Evolutionary conservation across 2,329 filamentous ascomycete species (phyloP), one percentile per base, ranked within the genome.

Genomic region (Colletotrichum kahawae): DNA sequence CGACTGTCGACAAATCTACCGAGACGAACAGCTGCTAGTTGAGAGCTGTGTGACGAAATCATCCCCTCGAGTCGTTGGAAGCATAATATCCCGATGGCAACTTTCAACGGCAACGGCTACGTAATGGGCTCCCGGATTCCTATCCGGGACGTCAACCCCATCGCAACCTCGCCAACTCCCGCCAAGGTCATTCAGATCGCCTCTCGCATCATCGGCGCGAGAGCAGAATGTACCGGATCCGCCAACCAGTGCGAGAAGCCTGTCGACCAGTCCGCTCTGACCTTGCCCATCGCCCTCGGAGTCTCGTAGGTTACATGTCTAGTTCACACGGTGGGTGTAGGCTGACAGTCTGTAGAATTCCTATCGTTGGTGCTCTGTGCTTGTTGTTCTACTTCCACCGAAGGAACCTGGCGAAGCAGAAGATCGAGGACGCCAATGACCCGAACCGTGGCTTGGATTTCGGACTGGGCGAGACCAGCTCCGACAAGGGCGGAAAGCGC

Each of bases 361-460:
- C 97, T 1, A 81, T 98, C 62, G 87, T 92, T 34, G 86, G 90
- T 76, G 93, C 94, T 24, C 82, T 93, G 1, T 82, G 92, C 63
- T 90, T 95, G 2, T 86, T 98, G 51, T 81, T 96, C 77, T 93
- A 92, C 81, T 89, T 99, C 43, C 96, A 98, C 82, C 92, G 95
- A 67, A 91, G 95, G 82, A 94, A 95, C 80, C 85, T 94, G 51
- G 92, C 90, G 82, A 95, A 92, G 80, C 88, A 95, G 77, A 88
- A 88, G 70, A 86, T 89, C 74, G 97, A 99, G 85, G 97, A 99
- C 85, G 89, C 90, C 21, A 92, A 94, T 77, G 96, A 98, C 83
- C 95, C 95, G 78, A 95, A 97, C 84, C 96, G 94, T 81, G 97
- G 95, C 1, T 90, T 98, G 81, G 97, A 99, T 83, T 99, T 98